Percentiles rank a stretch among this genome's conserved stretches.
These are phyloP conservation scores for Inonotus hispidus DNA, from an alignment of 1,284 basidiomycete genomes.

Conservation along the genomic window DNA sequence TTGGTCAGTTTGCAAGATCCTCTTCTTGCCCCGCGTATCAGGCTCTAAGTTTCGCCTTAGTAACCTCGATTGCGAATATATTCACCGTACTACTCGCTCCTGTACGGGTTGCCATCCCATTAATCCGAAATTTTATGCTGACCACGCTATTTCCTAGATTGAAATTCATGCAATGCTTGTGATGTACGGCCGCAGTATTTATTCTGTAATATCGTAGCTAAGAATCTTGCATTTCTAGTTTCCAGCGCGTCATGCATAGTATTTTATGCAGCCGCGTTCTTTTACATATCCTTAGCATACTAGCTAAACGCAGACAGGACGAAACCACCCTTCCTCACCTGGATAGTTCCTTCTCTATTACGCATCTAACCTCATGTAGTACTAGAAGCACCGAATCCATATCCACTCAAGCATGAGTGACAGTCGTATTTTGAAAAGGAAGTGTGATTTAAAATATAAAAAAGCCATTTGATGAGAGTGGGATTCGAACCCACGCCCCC, in stretches of 20 bases:
- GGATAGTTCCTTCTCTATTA: neutral
- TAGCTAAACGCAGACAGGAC: neutral
- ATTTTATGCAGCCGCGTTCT: neutral
- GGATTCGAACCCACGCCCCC: conserved; percentile 69
- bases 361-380: neutral
- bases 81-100: neutral
- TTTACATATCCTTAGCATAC: neutral
- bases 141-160: neutral
- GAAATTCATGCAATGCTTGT: neutral
- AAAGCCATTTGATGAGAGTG: conserved; percentile 52
- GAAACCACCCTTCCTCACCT: neutral
- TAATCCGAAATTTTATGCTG: neutral
- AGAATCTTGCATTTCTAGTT: neutral
- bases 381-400: neutral
- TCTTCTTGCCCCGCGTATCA: neutral
- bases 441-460: no score
- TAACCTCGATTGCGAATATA: neutral
- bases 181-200: neutral
- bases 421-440: no score
- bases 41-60: neutral
- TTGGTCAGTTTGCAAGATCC: neutral
- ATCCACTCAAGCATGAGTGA: no score
- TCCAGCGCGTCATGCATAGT: conserved; percentile 2
- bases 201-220: neutral
- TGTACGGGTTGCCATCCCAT: neutral